phyloP scores from a whole-genome alignment of 2,329 filamentous ascomycete species.

The Aspergillus uvarum region DNA sequence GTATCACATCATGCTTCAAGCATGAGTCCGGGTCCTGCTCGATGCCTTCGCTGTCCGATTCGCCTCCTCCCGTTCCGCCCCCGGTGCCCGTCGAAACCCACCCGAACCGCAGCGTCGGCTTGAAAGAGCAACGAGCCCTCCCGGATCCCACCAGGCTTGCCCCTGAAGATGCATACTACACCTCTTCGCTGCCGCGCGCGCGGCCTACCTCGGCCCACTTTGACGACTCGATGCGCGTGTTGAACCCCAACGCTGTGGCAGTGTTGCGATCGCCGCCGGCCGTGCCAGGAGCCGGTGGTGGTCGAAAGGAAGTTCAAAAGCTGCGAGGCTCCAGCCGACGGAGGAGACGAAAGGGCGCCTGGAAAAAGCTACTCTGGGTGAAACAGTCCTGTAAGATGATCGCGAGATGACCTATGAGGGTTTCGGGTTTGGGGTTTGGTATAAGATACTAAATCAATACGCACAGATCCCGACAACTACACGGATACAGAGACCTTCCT shows the following conservation, averaged over 20 bases:
- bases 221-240: slow-evolving; percentile 33
- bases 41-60: slow-evolving; percentile 35
- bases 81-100: slow-evolving; percentile 49
- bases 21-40: slow-evolving; percentile 30
- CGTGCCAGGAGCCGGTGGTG: slow-evolving; percentile 37
- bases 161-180: slow-evolving; percentile 78
- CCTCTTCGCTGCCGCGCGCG: slow-evolving; percentile 59
- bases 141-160: slow-evolving; percentile 69
- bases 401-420: no score
- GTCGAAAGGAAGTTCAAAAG: slow-evolving; percentile 48
- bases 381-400: slow-evolving; percentile 77
- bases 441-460: background rate
- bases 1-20: slow-evolving; percentile 29
- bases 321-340: slow-evolving; percentile 62
- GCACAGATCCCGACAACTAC: slow-evolving; percentile 90
- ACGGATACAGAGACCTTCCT: slow-evolving; percentile 96
- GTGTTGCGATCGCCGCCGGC: slow-evolving; percentile 44
- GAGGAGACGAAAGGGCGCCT: slow-evolving; percentile 68
- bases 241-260: slow-evolving; percentile 43
- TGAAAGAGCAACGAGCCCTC: slow-evolving; percentile 42
- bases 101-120: slow-evolving; percentile 41
- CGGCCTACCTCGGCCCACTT: slow-evolving; percentile 42
- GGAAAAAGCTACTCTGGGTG: slow-evolving; percentile 98
- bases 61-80: slow-evolving; percentile 41
- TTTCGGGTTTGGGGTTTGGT: no score